Base-by-base conservation (phyloP, 495 filamentous ascomycete genomes). In the Cercophora samala region DNA sequence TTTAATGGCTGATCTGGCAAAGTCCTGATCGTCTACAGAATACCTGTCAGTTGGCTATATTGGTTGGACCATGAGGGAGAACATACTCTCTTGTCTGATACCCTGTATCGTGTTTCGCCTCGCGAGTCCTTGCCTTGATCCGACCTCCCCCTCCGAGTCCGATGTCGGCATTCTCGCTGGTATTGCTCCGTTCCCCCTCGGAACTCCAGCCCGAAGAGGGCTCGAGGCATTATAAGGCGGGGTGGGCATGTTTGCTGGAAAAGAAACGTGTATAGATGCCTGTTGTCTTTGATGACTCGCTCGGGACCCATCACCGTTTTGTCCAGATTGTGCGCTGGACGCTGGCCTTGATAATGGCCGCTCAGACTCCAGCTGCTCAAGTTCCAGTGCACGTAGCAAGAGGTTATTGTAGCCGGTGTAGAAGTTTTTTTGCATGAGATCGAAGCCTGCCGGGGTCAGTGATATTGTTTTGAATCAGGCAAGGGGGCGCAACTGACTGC, bases 371-470 rank as follows among this genome's bases (percentile, higher is more conserved):
- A 66, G 65, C 0, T 69, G 66, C 21, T 75, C 73, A 2, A 76
- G 55, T 54, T 76, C 71, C 1, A 76, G 63, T 0, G 74, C 74
- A 4, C 71, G 66, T n/a, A 70, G 61, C 3, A 76, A 25, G 1
- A 76, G 68, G 26, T 68, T 66, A 52, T 76, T 73, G 63, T 76
- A 76, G 8, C 74, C 74, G 4, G 66, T 59, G 58, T 76, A 76
- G 37, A 76, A 76, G 19, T 75, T 69, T 15, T 64, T 66, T 29
- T 74, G 69, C 1, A 76, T 32, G 2, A 66, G 19, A 4, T 75
- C 69, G 22, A 75, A 67, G 37, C 63, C 66, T 67, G 51, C 58
- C 32, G 32, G 25, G 22, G 54, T 18, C 46, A 55, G 26, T 21
- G 9, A 5, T n/a, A 1, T 8, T 11, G 6, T 4, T 29, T 21